Evolutionary conservation across 169 alveolate species (phyloP), one percentile per base, ranked within the genome.

Genomic region (Plasmodium vivax): DNA sequence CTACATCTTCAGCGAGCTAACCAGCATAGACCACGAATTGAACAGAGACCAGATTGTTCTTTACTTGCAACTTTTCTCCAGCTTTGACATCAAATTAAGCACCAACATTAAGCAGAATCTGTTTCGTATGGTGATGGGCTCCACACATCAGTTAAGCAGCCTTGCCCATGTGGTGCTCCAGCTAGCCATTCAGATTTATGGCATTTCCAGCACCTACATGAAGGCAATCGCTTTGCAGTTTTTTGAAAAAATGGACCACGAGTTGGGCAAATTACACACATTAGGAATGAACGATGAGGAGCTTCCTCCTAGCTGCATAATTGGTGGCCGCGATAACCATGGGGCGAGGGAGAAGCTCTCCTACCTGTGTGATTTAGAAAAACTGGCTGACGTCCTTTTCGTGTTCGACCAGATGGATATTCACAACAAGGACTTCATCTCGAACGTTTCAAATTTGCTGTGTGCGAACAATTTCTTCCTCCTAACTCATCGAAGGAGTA

Each of bases 341-440:
- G 38, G 73, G 32, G 36, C 41, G 5, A 27, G 9, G 38, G 43
- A 68, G 38, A 27, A 27, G 81, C 19, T 68, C 34, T 10, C 75
- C 16, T 62, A 51, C 41, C 54, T 88, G 74, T 62, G 14, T 9
- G 84, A 88, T 43, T 10, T 88, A 62, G 79, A 92, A 47, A 82
- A 14, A 19, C 27, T 92, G 30, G 45, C 87, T 8, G 32, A 54
- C 9, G 54, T 82, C 19, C 85, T 92, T 68, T 92, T 82, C 56
- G 45, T 92, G n/a, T 92, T 92, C 84, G 95, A 92, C 83, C 95
- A 92, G 56, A 92, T 92, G n/a, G 95, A 92, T 92, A 58, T 92
- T 71, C 75, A 38, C 47, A 92, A 92, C 56, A 92, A 45, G 12
- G 82, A 92, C 47, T 92, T 92, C 75, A 54, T 92, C 23, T 0